Base-by-base conservation (phyloP, 176 grass and related monocot species). In the Avena eriantha region DNA sequence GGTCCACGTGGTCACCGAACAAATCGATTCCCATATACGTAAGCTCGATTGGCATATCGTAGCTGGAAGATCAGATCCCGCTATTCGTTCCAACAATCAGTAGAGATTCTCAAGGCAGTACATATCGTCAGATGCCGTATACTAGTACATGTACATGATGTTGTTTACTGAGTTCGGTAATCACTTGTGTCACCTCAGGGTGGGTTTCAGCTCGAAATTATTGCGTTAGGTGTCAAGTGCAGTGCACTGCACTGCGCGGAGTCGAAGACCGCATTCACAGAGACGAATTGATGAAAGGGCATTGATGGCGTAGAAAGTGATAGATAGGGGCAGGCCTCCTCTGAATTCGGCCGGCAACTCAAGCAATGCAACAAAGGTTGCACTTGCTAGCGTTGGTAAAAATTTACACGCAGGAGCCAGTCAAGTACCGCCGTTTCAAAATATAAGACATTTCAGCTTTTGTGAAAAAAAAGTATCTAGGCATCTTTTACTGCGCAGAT, bases 151-250 rank as follows among this genome's bases (percentile, higher is more conserved):
- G n/a, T 22, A 60, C n/a, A 65, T 47, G 31, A 73, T 86, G 53
- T 0, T 86, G 73, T 14, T 47, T 82, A 10, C 11, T 16, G 16
- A 10, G 17, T 33, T 21, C 16, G 33, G 66, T 36, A 36, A 45
- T 3, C 80, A 34, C 21, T 59, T 39, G 69, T 57, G 89, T 83
- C 80, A 56, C 83, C 21, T 83, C 80, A 87, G 80, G 79, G 80
- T 22, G 22, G 89, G 65, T 65, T 59, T 72, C 55, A 83, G 80
- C 83, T 80, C 54, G 75, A 51, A 53, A 80, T 84, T 84, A 90
- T 87, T 56, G 84, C 3, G 56, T 59, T 59, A 3, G 56, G 0
- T 59, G 56, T n/a, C 57, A 10, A 59, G 26, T 15, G 29, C 72
- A 65, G 8, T 36, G 36, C 36, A 39, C 39, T 41, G 39, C 39